A percentile compares a stretch with the other conserved stretches of the same genome.
phyloP scores from a whole-genome alignment of 345 rosid genomes.

The Eutrema japonicum region DNA sequence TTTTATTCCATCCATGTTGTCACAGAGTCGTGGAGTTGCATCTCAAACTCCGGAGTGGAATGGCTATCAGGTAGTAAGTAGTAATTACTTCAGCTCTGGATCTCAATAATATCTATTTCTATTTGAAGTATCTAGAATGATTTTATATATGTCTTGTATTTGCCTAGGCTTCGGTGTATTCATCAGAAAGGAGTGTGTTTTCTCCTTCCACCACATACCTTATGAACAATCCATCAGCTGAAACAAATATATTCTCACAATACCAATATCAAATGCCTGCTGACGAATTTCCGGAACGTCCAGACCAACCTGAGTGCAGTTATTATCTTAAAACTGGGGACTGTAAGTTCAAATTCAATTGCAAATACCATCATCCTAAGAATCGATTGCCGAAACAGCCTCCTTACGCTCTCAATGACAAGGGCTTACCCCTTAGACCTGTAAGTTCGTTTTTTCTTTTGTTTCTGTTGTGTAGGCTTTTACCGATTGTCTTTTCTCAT shows the following conservation, averaged over 20 bases:
- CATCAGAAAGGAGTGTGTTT: constrained; percentile 58
- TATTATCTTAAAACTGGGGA: constrained; percentile 85
- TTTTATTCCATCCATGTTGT: constrained; percentile 60
- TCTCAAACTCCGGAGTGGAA: constrained; percentile 76
- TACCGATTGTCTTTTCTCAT: background rate
- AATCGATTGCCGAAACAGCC: constrained; percentile 52
- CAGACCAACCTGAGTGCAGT: constrained; percentile 88
- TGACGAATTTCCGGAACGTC: constrained; percentile 91
- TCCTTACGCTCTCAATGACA: constrained; percentile 68
- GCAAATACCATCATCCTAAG: constrained; percentile 95
- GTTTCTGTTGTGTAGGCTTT: constrained; percentile 6
- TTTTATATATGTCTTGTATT: constrained; percentile 25
- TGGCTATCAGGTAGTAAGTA: constrained; percentile 77
- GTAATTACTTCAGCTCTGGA: background rate
- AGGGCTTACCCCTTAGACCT: constrained; percentile 95
- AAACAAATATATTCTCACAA: constrained; percentile 49
- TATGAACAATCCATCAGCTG: constrained; percentile 49
- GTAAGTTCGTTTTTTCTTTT: constrained; percentile 53
- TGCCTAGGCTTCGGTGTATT: constrained; percentile 60
- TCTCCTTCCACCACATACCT: constrained; percentile 53
- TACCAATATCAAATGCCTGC: constrained; percentile 55
- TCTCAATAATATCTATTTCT: constrained; percentile 8
- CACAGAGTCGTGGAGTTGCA: constrained; percentile 64
- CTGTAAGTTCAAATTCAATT: constrained; percentile 78
- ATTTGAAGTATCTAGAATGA: background rate